Evolutionary conservation across 2,329 filamentous ascomycete species (phyloP), one percentile per base, ranked within the genome.

Genomic region (Myrmaecium sp.): DNA sequence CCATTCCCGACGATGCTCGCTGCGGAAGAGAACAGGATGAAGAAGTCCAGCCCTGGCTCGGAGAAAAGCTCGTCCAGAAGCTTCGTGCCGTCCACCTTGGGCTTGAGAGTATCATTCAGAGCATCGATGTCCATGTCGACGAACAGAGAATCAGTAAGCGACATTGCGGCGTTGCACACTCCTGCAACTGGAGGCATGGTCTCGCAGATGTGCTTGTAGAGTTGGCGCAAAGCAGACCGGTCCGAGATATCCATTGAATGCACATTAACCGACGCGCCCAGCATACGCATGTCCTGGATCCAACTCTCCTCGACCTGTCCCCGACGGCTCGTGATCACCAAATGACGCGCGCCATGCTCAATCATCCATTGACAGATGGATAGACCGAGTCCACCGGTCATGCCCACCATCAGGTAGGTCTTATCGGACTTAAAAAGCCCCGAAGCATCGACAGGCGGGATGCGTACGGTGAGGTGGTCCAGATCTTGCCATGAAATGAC

Each of bases 261-360:
- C 17, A 28, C 14, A 5, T 25, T 20, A 6, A 38, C 16, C 18
- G 14, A 7, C 4, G 34, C 36, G 5, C 30, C 33, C 8, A 13
- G 5, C 19, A 8, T 29, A 4, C 14, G n/a, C 12, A 46, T 28
- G 7, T 28, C 23, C 8, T 41, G 30, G 9, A 51, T 21, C 38
- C 42, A 51, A 2, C 21, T 25, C 4, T 38, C 25, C 6, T 53
- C 38, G 3, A 58, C 30, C 3, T 46, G 36, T 3, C 54, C 51
- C 8, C 42, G 46, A 1, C 59, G 50, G 24, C 53, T 58, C 0
- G 52, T 47, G 2, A 64, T 14, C 4, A 36, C 35, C 13, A 47
- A 21, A 14, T 39, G n/a, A 10, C 29, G 27, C 4, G 42, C 44
- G 1, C 40, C 40, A 12, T 36, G 28, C 3, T n/a, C 9, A 2